Evolutionary conservation across 208 protist species (phyloP).

Genomic region (Leishmania mexicana): DNA sequence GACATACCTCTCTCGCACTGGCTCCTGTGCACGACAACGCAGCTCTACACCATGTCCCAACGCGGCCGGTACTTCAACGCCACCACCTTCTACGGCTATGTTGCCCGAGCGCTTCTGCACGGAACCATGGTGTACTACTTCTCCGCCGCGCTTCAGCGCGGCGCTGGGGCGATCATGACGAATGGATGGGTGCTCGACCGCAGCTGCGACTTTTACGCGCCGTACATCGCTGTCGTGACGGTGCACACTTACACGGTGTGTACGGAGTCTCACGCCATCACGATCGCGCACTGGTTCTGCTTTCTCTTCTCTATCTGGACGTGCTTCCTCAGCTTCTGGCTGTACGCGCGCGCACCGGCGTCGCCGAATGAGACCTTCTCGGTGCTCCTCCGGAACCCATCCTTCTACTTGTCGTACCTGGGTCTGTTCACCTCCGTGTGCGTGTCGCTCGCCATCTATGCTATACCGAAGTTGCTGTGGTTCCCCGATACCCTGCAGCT

Average conservation of each 20-base stretch:
- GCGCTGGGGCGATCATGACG: conserved; percentile 34
- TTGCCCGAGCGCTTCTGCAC: conserved; percentile 75
- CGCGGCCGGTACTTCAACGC: conserved; percentile 67
- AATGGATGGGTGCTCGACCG: conserved; percentile 51
- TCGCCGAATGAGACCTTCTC: conserved; percentile 56
- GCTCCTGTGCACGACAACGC: conserved; percentile 54
- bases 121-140: conserved; percentile 74
- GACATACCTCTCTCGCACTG: conserved; percentile 73
- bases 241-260: conserved; percentile 83
- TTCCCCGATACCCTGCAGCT: conserved; percentile 73
- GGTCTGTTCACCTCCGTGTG: conserved; percentile 40
- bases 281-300: conserved; percentile 62
- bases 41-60: conserved; percentile 75
- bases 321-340: conserved; percentile 63
- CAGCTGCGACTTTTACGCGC: conserved; percentile 73
- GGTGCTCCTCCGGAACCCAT: conserved; percentile 42
- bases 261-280: conserved; percentile 86
- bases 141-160: conserved; percentile 38
- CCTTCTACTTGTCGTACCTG: conserved; percentile 69
- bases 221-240: conserved; percentile 82
- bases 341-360: conserved; percentile 32
- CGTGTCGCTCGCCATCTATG: conserved; percentile 53
- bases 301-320: conserved; percentile 63
- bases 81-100: conserved; percentile 80
- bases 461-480: conserved; percentile 56